Conservation (phyloP, 768 basidiomycete species). For the Tulasnella sp. region DNA sequence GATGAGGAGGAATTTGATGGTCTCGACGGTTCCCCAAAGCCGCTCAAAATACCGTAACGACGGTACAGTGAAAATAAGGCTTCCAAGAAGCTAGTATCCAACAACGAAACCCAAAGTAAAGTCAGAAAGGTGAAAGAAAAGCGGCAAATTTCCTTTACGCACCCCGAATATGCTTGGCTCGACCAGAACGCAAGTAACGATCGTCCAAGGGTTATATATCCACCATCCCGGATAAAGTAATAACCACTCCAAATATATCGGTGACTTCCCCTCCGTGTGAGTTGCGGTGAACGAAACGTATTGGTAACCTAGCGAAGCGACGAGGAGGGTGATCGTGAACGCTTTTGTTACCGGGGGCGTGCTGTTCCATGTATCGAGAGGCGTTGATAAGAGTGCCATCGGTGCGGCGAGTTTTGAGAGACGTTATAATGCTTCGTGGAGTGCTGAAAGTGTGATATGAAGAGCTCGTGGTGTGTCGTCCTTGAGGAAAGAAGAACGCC, state of each 20-base stretch:
- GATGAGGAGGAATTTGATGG: slow-evolving; percentile 76
- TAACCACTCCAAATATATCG: slow-evolving; percentile 57
- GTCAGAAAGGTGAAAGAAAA: background rate
- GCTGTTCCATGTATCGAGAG: slow-evolving; percentile 62
- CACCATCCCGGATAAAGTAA: slow-evolving; percentile 77
- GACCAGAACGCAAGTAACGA: slow-evolving; percentile 83
- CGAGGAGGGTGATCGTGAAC: slow-evolving; percentile 58
- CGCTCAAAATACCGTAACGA: slow-evolving; percentile 88
- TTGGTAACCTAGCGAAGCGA: slow-evolving; percentile 45
- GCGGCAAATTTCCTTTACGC: slow-evolving; percentile 36
- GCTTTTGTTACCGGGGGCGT: slow-evolving; percentile 75
- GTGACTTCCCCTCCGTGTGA: slow-evolving; percentile 23
- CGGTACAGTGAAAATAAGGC: slow-evolving; percentile 63
- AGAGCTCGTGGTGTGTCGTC: background rate
- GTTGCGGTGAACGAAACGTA: slow-evolving; percentile 47
- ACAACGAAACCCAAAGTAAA: slow-evolving; percentile 61
- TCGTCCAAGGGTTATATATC: slow-evolving; percentile 87
- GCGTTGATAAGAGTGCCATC: slow-evolving; percentile 77
- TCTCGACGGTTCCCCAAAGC: slow-evolving; percentile 87
- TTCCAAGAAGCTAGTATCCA: slow-evolving; percentile 41
- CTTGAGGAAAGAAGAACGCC: background rate
- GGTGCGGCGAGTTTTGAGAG: background rate
- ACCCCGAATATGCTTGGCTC: slow-evolving; percentile 85
- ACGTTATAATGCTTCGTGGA: background rate
- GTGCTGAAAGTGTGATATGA: background rate